Evolutionary conservation across 371 early-diverging fungal species (phyloP), one percentile per base, ranked within the genome.

Genomic region (Parasitella parasitica): DNA sequence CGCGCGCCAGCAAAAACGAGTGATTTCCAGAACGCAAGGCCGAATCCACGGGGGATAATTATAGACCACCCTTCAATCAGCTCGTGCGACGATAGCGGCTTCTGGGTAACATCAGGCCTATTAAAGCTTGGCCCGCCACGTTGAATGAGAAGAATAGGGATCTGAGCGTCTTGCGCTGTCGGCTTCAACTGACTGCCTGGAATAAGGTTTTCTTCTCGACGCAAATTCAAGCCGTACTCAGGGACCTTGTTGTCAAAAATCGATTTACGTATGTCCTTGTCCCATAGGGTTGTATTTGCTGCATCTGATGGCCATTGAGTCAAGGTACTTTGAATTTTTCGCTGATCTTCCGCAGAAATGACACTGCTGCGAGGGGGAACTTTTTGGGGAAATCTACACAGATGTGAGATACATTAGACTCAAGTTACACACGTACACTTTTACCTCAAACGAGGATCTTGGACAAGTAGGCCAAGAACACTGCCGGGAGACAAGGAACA

Each of bases 1-100:
- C 94, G 85, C 1, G 91, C 94, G 12, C 97, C 98, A 0, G 94
- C 94, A 82, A 92, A 97, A 7, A 89, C 76, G 9, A 97, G 74
- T 8, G 91, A 84, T 70, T 91, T 89, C 97, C 96, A 97, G 61
- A 97, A 88, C 0, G 88, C 71, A 75, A 89, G 86, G 1, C 86
- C 94, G 84, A 89, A 95, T 0, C 90, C 92, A n/a, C 76, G 71
- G 12, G 96, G 95, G 4, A 94, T 61, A 28, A 96, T 71, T 7
- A 97, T 24, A 12, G 91, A 90, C 95, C 95, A 94, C 0, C 97
- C 97, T 52, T 81, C 73, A 12, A 43, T 46, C 1, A 63, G 37
- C 41, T 70, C 71, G 16, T 59, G 32, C 0, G 54, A 49, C 8
- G 30, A 27, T 12, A 63, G 18, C 2, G 61, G 39, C 6, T 51